Percentiles rank a stretch among this genome's conserved stretches.
Evolutionary conservation across 495 filamentous ascomycete species (phyloP).

Genomic region (Annulohypoxylon nitens): DNA sequence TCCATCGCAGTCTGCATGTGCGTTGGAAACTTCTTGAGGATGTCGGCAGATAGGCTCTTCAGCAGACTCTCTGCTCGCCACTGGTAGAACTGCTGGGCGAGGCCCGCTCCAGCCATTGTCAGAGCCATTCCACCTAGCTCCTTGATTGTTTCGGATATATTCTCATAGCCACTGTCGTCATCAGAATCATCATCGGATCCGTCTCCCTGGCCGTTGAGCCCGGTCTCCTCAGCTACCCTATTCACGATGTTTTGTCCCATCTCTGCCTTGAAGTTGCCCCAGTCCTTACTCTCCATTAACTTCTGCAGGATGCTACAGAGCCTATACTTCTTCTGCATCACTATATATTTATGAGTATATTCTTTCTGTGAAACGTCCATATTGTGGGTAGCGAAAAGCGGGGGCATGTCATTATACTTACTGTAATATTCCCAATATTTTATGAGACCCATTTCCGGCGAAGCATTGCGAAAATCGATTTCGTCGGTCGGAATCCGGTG

Average conservation of each 20-base stretch:
- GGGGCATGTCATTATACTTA: neutral
- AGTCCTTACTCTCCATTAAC: conserved; percentile 39
- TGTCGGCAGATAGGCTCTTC: conserved; percentile 50
- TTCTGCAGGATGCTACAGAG: conserved; percentile 53
- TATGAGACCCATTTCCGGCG: conserved; percentile 54
- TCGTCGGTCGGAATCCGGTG: conserved; percentile 55
- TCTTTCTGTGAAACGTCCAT: too few relatives aligned
- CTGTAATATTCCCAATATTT: conserved; percentile 57
- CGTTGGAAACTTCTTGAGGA: conserved; percentile 54
- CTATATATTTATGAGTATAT: conserved; percentile 6
- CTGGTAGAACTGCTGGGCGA: conserved; percentile 52
- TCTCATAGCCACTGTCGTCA: conserved; percentile 21
- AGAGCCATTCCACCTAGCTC: conserved; percentile 44
- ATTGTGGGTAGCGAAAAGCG: neutral
- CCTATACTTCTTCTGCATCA: conserved; percentile 56
- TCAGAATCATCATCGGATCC: conserved; percentile 46
- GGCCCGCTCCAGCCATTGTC: conserved; percentile 41
- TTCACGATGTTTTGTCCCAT: conserved; percentile 28
- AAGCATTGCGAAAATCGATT: conserved; percentile 55
- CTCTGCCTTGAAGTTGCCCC: conserved; percentile 36
- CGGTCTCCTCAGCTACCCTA: conserved; percentile 25
- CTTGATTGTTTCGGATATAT: conserved; percentile 42
- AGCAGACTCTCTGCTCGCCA: conserved; percentile 51
- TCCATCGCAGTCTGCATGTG: conserved; percentile 53
- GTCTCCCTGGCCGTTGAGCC: conserved; percentile 4